phyloP scores from a whole-genome alignment of 2,329 filamentous ascomycete genomes.

The Falciphora oryzae region DNA sequence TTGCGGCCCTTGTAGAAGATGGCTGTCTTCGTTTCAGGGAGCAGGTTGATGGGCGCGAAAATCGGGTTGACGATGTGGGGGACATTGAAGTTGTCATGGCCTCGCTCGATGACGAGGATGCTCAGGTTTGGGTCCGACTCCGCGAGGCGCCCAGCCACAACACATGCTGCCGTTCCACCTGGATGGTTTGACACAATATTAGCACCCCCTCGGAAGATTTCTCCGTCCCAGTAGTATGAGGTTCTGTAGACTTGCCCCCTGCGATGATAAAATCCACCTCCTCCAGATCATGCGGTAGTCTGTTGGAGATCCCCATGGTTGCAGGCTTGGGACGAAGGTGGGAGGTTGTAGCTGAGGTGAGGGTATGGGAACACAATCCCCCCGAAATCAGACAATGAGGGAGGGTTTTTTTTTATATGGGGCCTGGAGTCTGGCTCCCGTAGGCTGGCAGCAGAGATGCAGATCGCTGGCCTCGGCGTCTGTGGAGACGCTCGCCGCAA shows the following conservation, averaged over 20 bases:
- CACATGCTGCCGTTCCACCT: conserved; percentile 43
- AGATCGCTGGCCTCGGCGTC: too few species aligned
- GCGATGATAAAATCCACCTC: conserved; percentile 34
- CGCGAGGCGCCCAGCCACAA: conserved; percentile 44
- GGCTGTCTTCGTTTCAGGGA: conserved; percentile 35
- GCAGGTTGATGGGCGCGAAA: conserved; percentile 40
- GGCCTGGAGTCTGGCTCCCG: too few species aligned
- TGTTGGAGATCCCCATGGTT: conserved; percentile 10
- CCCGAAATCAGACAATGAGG: neutral
- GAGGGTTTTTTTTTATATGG: neutral
- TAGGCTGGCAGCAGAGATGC: too few species aligned
- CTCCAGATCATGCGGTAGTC: conserved; percentile 12
- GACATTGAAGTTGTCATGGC: conserved; percentile 45
- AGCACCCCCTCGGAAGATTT: neutral
- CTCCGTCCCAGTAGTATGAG: neutral
- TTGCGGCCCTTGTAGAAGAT: conserved; percentile 45
- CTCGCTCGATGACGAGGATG: conserved; percentile 48
- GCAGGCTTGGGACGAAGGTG: too few species aligned
- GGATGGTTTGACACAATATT: neutral
- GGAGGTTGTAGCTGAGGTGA: neutral
- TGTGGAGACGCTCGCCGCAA: too few species aligned
- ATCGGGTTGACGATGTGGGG: conserved; percentile 45
- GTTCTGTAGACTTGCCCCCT: conserved; percentile 13
- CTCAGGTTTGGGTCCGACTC: conserved; percentile 42
- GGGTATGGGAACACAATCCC: neutral